Base-by-base conservation (phyloP, 257 asterid species). In the Misopates orontium region DNA sequence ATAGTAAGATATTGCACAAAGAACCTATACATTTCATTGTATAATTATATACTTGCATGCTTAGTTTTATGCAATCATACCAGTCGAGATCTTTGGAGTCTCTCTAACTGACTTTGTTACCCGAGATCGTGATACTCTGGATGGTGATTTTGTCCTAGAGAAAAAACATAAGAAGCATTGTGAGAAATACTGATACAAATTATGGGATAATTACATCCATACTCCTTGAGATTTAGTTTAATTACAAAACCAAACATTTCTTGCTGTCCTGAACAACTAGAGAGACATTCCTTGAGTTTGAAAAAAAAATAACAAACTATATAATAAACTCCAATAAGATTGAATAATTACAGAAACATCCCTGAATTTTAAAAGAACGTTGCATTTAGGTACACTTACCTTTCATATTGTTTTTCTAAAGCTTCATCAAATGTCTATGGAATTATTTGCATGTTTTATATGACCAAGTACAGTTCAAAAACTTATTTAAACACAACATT, bases 71-170 rank as follows among this genome's bases (percentile, higher is more conserved):
- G 22, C 18, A 47, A 39, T 17, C 76, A 56, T 78, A 84, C 95
- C 86, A 18, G 78, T 59, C 36, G 75, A 66, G 75, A 39, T 45
- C 42, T 62, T 78, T 24, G 71, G 24, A 64, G 73, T 72, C 68
- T 73, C 81, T 72, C 68, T 56, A 54, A 71, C 69, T 23, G 76
- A 57, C 64, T 42, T 79, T 28, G 50, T 59, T 31, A 36, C 42
- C 8, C 58, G 70, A 42, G 71, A 12, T 69, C 77, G 68, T 73
- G 80, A 74, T 65, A 74, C 58, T 66, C 73, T 71, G 15, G 80
- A 51, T 71, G 64, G 61, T n/a, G 55, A 62, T 49, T 69, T 77
- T 16, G 52, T 56, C 48, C 87, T 81, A 77, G 57, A 41, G 66
- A 68, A 24, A 10, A 19, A 66, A 36, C 18, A 22, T 17, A 2